Evolutionary conservation across 1,139 yeast genomes (phyloP), one percentile per base, ranked within the genome.

Genomic region (Protomyces inundatus): DNA sequence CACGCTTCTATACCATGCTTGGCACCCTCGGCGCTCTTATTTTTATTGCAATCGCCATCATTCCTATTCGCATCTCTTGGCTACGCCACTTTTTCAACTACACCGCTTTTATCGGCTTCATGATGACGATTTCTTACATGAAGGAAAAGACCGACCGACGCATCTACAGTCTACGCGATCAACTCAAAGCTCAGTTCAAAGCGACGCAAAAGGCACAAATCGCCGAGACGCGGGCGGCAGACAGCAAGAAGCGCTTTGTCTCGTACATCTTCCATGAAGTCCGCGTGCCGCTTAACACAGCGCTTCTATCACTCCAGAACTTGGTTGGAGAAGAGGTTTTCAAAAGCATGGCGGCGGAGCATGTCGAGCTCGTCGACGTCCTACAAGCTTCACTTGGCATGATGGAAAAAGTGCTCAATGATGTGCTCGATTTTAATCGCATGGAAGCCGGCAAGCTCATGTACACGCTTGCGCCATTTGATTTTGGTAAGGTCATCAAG

Each of bases 371-470:
- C 37, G 64, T 54, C 16, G 64, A 60, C 46, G 64, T 54, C 12
- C 35, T 60, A 55, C 58, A 60, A 23, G 40, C 51, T 16, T 52
- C 57, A 14, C 40, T 60, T 12, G 64, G 64, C 39, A 60, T 60
- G 64, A 60, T 60, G 64, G 64, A 54, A 9, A 54, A 60, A 42
- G 64, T 60, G 7, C 54, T 60, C 32, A 60, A 60, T 14, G 64
- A 60, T 33, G 64, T 60, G 37, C 54, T 60, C n/a, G 64, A 60
- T 40, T 60, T 60, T 14, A 60, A 60, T 36, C 46, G 64, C 9
- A 60, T 60, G 64, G 64, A 60, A 16, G 64, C 58, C 3, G 64
- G 64, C 36, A 60, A 60, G 53, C 54, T 60, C 33, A 42, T 60
- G 33, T 54, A 54, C 37, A 52, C 64, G n/a, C 39, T 56, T 23